Evolutionary conservation across 2,329 filamentous ascomycete genomes (phyloP), one percentile per base, ranked within the genome.

Genomic region (Ilyonectria mors-panacis): DNA sequence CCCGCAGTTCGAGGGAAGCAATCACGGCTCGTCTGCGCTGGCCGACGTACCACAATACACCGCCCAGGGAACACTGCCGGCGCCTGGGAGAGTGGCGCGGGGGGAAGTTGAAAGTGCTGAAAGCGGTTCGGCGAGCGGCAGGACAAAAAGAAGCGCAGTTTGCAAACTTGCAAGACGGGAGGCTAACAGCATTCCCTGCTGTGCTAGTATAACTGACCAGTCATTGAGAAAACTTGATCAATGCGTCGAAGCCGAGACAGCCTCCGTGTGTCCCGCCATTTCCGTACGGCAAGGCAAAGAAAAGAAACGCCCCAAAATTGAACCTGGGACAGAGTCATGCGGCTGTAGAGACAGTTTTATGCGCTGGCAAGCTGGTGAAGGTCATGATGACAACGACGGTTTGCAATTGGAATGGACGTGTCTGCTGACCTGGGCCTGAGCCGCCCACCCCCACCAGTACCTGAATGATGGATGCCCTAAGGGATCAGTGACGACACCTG

Each of bases 341-440:
- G 73, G 70, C 50, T 70, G 70, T 56, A 65, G 45, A 68, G 64
- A 68, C 37, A 65, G 71, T 74, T 74, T 75, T 71, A 74, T 75
- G 73, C 73, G 73, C 63, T 75, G 73, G 70, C 73, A 75, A 68
- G 70, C 65, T 58, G 58, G 58, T 54, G 37, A 58, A 61, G 50
- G 67, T 53, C 53, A 45, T 58, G 63, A 63, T 67, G 62, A 61
- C 59, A 64, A 63, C 64, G 63, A 63, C 60, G 63, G 66, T 63
- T 70, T 67, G 63, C 63, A 35, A 59, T 66, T 72, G 66, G 63
- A 64, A 71, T 66, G 69, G 68, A 56, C 70, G 68, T 61, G 70
- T 68, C 73, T 68, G 73, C 53, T 75, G 73, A 75, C 73, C 61
- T 62, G n/a, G 65, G 44, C 56, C 65, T 74, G 70, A 74, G 66